These are phyloP conservation scores for Umbelopsis sp. DNA, from an alignment of 192 early-diverging fungal species.

Conservation along the genomic window DNA sequence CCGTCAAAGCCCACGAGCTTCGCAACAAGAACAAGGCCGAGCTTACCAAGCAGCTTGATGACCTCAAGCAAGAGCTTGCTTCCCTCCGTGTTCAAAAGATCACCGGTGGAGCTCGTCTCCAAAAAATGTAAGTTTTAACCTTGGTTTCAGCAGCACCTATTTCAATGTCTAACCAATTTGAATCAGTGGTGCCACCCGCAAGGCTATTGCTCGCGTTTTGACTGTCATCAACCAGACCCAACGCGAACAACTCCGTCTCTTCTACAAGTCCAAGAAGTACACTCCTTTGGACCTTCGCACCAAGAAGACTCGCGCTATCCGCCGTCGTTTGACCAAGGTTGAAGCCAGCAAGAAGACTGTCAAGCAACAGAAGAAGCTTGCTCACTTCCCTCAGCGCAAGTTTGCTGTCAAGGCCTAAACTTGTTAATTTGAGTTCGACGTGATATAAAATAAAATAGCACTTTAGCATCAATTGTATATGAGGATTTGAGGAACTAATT, in stretches of 20 bases:
- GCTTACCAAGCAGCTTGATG: conserved; percentile 88
- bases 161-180: not conserved
- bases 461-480: conserved; percentile 6
- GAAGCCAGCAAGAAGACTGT: conserved; percentile 85
- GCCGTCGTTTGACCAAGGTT: conserved; percentile 85
- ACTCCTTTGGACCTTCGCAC: conserved; percentile 92
- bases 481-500: not conserved
- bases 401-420: conserved; percentile 85
- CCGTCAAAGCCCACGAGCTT: conserved; percentile 93
- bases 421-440: conserved; percentile 23
- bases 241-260: conserved; percentile 83
- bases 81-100: conserved; percentile 94
- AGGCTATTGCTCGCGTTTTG: conserved; percentile 91
- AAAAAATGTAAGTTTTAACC: conserved; percentile 43
- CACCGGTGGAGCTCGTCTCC: conserved; percentile 67
- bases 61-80: conserved; percentile 94
- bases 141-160: not conserved
- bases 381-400: conserved; percentile 91
- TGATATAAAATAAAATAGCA: conserved; percentile 17
- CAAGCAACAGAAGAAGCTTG: conserved; percentile 86
- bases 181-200: conserved; percentile 73
- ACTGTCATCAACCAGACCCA: conserved; percentile 96
- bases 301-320: conserved; percentile 99
- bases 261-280: conserved; percentile 97
- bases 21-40: conserved; percentile 93